Conservation (phyloP, 768 basidiomycete species). For the Lactarius pseudohatsudake region DNA sequence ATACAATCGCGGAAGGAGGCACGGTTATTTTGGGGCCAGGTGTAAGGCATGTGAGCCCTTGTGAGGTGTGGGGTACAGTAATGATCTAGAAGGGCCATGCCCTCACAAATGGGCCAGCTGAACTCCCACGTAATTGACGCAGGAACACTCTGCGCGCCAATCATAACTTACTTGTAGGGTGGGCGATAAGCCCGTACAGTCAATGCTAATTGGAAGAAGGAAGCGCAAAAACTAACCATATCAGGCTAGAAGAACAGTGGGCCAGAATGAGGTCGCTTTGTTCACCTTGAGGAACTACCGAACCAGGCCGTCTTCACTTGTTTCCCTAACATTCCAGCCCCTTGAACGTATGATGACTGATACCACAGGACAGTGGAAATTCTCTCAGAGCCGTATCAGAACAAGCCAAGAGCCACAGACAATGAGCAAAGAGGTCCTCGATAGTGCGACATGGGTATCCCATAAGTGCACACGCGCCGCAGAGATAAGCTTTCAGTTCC, state of each 20-base stretch:
- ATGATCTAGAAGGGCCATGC: too few relatives aligned
- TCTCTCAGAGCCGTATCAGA: background rate
- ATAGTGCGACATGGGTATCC: background rate
- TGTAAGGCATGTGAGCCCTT: background rate
- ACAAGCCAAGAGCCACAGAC: background rate
- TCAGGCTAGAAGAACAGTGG: background rate
- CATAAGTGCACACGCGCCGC: too few relatives aligned
- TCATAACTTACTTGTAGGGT: background rate
- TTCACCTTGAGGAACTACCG: background rate
- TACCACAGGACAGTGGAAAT: background rate
- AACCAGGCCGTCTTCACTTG: background rate
- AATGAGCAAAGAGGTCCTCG: background rate
- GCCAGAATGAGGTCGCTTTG: background rate
- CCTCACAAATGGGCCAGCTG: too few relatives aligned
- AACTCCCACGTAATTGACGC: background rate
- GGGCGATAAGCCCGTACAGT: too few relatives aligned
- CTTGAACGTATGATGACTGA: background rate
- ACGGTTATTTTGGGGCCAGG: background rate
- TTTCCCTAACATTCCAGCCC: background rate
- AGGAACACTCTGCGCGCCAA: background rate
- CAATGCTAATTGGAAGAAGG: background rate
- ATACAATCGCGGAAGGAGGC: background rate
- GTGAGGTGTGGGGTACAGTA: too few relatives aligned
- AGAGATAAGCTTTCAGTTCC: background rate
- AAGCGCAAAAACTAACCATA: slow-evolving; percentile 2